phyloP scores from a whole-genome alignment of 305 asterid species.

The Fraxinus albicans region DNA sequence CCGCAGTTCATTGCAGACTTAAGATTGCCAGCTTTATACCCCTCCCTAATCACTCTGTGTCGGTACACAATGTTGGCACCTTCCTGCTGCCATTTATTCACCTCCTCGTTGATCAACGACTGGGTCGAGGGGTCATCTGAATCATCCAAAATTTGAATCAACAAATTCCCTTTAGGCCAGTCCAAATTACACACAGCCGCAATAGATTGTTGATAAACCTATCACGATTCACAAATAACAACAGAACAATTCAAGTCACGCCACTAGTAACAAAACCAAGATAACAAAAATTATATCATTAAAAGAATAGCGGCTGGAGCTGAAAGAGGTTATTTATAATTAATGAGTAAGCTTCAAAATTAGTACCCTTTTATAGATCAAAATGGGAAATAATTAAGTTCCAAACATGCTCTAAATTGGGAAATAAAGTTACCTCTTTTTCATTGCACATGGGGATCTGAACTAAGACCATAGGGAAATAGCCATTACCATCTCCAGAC shows the following conservation, averaged over 20 bases:
- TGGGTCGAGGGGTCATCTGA: slow-evolving; percentile 68
- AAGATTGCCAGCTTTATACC: slow-evolving; percentile 92
- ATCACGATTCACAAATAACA: slow-evolving; percentile 18
- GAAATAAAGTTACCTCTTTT: slow-evolving; percentile 61
- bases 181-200: slow-evolving; percentile 86
- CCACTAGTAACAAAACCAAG: slow-evolving; percentile 6
- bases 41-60: slow-evolving; percentile 83
- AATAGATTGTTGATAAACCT: slow-evolving; percentile 90
- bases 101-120: slow-evolving; percentile 71
- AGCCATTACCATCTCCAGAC: slow-evolving; percentile 67
- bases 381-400: neutral
- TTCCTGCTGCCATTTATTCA: slow-evolving; percentile 72
- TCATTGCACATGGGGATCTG: slow-evolving; percentile 99
- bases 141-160: slow-evolving; percentile 88
- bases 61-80: slow-evolving; percentile 84
- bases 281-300: neutral
- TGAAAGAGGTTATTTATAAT: neutral
- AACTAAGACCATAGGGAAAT: slow-evolving; percentile 85
- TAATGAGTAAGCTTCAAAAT: neutral
- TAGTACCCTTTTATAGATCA: neutral
- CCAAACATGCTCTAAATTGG: neutral
- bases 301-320: neutral
- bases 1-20: slow-evolving; percentile 90
- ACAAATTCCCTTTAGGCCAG: slow-evolving; percentile 74
- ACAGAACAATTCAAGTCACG: slow-evolving; percentile 5